phyloP scores from a whole-genome alignment of 257 asterid genomes.

The Solanum etuberosum region DNA sequence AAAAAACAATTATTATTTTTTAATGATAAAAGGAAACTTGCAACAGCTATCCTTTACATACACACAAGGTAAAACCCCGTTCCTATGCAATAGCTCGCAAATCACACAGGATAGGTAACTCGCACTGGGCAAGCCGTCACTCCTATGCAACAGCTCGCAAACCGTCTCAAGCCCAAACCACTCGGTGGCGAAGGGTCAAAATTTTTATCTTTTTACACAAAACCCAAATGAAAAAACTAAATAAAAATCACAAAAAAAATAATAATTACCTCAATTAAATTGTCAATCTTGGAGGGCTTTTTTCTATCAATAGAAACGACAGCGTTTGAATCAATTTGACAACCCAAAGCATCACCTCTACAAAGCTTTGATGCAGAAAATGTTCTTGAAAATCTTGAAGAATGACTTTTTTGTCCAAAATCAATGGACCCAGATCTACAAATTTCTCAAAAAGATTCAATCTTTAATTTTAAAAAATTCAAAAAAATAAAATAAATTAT shows the following conservation, averaged over 20 bases:
- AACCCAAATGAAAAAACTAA: background rate
- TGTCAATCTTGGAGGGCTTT: constrained; percentile 25
- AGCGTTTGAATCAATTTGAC: constrained; percentile 21
- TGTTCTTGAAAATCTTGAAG: constrained; percentile 36
- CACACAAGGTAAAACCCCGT: rapidly evolving
- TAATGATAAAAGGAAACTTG: background rate
- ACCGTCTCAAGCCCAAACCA: background rate
- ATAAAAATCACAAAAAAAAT: background rate
- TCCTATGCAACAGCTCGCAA: background rate
- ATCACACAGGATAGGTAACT: rapidly evolving
- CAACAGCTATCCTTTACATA: too few species aligned
- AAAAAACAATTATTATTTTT: background rate
- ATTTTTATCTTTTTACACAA: background rate
- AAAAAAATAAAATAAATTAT: background rate
- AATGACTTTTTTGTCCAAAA: constrained; percentile 39
- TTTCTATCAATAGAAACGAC: constrained; percentile 33
- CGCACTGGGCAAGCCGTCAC: background rate
- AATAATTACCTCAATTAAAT: constrained; percentile 25
- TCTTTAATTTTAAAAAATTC: background rate
- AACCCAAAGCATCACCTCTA: background rate
- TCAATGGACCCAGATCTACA: constrained; percentile 46
- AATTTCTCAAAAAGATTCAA: constrained; percentile 1
- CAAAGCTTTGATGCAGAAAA: constrained; percentile 25
- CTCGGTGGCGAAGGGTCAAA: too few species aligned
- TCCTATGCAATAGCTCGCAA: background rate